These are phyloP conservation scores for Kockovaella imperatae DNA, from an alignment of 768 basidiomycete species.

Conservation along the genomic window DNA sequence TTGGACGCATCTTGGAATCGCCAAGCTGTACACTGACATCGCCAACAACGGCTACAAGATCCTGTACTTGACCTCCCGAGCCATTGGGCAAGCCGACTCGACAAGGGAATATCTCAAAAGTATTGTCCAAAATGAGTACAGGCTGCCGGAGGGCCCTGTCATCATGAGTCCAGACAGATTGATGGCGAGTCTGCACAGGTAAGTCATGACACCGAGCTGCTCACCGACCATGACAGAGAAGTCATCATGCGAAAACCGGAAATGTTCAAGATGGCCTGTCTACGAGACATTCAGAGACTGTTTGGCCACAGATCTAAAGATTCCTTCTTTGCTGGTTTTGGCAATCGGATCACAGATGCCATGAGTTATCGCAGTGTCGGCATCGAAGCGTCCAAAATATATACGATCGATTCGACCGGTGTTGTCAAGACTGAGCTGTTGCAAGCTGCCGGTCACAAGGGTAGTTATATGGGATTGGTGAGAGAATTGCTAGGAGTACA, in stretches of 20 bases:
- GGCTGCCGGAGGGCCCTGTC: slow-evolving; percentile 94
- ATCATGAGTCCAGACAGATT: slow-evolving; percentile 97
- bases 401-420: slow-evolving; percentile 85
- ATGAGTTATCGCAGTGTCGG: slow-evolving; percentile 95
- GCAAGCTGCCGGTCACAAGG: slow-evolving; percentile 95
- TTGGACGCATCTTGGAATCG: slow-evolving; percentile 96
- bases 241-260: slow-evolving; percentile 99
- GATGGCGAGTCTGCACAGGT: slow-evolving; percentile 92
- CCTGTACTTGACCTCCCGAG: slow-evolving; percentile 92
- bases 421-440: slow-evolving; percentile 95
- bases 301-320: slow-evolving; percentile 59
- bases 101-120: slow-evolving; percentile 89
- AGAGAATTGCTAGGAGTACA: slow-evolving; percentile 2
- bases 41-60: slow-evolving; percentile 92
- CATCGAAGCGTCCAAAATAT: slow-evolving; percentile 86
- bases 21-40: slow-evolving; percentile 95
- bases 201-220: slow-evolving; percentile 24
- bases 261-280: slow-evolving; percentile 99
- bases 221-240: slow-evolving; percentile 53
- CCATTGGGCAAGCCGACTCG: slow-evolving; percentile 95
- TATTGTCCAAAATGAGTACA: slow-evolving; percentile 90
- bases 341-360: slow-evolving; percentile 96
- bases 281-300: slow-evolving; percentile 84
- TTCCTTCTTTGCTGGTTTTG: slow-evolving; percentile 94
- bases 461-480: slow-evolving; percentile 91